Evolutionary conservation across 257 asterid species (phyloP).

Genomic region (Solanum acaule): DNA sequence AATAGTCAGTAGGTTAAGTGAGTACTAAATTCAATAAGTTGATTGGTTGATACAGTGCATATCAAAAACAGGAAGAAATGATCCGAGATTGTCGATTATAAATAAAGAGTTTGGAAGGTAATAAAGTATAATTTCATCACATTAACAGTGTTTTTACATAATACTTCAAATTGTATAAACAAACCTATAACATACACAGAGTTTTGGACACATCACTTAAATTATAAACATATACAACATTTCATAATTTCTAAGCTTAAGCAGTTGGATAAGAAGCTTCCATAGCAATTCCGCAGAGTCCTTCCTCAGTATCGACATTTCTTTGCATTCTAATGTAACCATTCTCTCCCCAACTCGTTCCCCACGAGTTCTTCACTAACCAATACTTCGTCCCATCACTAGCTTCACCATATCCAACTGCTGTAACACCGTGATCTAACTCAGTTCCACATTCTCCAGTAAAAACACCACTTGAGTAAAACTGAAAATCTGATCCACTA

Average conservation of each 20-base stretch:
- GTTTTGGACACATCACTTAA: background rate
- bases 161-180: background rate
- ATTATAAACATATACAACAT: background rate
- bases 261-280: background rate
- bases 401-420: background rate
- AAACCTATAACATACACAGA: background rate
- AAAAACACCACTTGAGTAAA: background rate
- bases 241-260: background rate
- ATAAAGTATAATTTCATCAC: background rate
- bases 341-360: background rate
- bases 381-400: background rate
- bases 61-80: too few species aligned
- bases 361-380: background rate
- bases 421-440: background rate
- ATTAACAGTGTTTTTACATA: background rate
- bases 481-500: background rate
- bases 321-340: background rate
- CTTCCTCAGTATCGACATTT: background rate
- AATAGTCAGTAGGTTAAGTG: too few species aligned
- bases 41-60: too few species aligned
- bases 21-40: too few species aligned
- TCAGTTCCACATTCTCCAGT: background rate
- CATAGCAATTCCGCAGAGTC: background rate
- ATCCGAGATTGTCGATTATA: too few species aligned
- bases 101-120: too few species aligned